Evolutionary conservation across 306 rosid species (phyloP).

Genomic region (Vigna unguiculata): DNA sequence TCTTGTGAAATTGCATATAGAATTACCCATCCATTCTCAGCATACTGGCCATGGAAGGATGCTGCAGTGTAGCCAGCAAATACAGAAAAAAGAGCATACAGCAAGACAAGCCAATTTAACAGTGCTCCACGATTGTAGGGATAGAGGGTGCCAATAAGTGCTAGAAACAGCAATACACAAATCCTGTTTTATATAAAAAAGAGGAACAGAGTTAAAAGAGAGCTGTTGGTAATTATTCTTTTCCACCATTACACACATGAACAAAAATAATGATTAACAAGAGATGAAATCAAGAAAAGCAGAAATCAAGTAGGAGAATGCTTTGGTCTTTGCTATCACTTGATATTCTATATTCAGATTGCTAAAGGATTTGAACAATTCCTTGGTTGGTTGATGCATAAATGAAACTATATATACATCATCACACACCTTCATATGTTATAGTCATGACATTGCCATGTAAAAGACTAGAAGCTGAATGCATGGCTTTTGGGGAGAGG

Average conservation of each 20-base stretch:
- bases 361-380: slow-evolving; percentile 22
- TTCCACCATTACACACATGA: slow-evolving; percentile 19
- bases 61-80: slow-evolving; percentile 79
- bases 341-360: slow-evolving; percentile 24
- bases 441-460: slow-evolving; percentile 35
- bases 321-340: slow-evolving; percentile 12
- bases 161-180: slow-evolving; percentile 66
- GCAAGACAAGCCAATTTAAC: slow-evolving; percentile 60
- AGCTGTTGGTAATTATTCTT: not conserved
- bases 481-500: slow-evolving; percentile 17
- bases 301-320: slow-evolving; percentile 13
- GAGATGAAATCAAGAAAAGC: slow-evolving; percentile 18
- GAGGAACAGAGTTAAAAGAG: slow-evolving; percentile 24
- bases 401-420: slow-evolving; percentile 24
- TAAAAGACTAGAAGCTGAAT: slow-evolving; percentile 27
- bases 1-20: slow-evolving; percentile 24
- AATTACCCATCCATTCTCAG: slow-evolving; percentile 81
- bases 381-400: slow-evolving; percentile 34
- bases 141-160: slow-evolving; percentile 70
- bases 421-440: slow-evolving; percentile 32
- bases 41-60: slow-evolving; percentile 74
- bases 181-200: slow-evolving; percentile 52
- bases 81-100: slow-evolving; percentile 66
- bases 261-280: not conserved
- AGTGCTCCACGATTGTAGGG: slow-evolving; percentile 87